Conservation (phyloP, 1,284 basidiomycete species). For the Tetrapyrgos nigripes region DNA sequence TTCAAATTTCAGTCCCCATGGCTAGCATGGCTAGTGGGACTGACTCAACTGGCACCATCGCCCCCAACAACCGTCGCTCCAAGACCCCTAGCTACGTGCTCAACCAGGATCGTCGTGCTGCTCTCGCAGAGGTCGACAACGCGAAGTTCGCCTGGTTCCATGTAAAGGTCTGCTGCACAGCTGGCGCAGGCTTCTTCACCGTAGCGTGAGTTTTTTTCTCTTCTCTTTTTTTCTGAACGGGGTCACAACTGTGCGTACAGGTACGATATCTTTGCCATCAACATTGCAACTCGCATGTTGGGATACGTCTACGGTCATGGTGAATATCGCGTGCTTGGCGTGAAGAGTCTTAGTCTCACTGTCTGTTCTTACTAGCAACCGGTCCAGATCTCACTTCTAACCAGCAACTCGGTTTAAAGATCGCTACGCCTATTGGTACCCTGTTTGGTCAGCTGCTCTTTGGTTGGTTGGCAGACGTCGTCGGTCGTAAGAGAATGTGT, state of each 20-base stretch:
- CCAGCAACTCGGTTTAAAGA: conserved; percentile 71
- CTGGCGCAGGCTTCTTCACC: conserved; percentile 70
- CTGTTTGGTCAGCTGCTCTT: conserved; percentile 67
- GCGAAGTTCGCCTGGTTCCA: conserved; percentile 58
- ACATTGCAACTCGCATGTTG: conserved; percentile 77
- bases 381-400: conserved; percentile 46
- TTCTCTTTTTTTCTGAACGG: not conserved
- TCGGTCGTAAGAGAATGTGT: conserved; percentile 79
- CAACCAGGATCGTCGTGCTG: conserved; percentile 50
- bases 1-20: no score
- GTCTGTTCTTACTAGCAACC: conserved; percentile 39
- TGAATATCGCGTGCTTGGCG: conserved; percentile 33
- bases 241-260: conserved; percentile 35
- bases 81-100: no score
- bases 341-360: conserved; percentile 18
- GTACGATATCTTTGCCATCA: conserved; percentile 79
- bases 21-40: no score
- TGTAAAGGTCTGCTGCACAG: conserved; percentile 56
- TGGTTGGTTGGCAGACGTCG: conserved; percentile 71
- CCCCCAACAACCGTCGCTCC: no score
- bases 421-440: conserved; percentile 58
- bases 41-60: no score
- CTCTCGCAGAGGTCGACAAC: conserved; percentile 62
- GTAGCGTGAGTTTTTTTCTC: conserved; percentile 50
- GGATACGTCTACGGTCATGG: conserved; percentile 71